Percentiles rank a stretch among this genome's conserved stretches.
Conservation (phyloP, 441 rosid species). For the Pelargonium australe region DNA sequence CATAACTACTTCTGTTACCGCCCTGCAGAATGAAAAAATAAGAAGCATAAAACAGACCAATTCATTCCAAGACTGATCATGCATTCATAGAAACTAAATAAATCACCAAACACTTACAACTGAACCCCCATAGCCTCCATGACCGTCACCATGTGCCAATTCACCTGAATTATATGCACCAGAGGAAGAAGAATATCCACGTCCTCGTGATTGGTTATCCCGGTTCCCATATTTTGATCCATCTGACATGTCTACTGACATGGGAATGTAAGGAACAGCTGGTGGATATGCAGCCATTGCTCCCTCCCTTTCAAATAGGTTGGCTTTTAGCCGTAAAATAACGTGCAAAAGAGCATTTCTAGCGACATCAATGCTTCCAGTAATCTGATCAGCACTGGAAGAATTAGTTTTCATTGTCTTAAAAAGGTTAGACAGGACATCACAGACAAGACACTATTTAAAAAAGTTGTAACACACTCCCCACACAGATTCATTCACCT, state of each 20-base stretch:
- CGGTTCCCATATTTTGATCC: constrained; percentile 48
- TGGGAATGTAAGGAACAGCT: constrained; percentile 76
- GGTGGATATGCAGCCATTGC: constrained; percentile 66
- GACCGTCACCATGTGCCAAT: constrained; percentile 25
- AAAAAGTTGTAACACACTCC: constrained; percentile 9
- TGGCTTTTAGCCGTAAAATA: constrained; percentile 69
- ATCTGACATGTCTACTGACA: constrained; percentile 45
- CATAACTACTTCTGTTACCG: constrained; percentile 66
- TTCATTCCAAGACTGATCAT: too few species aligned
- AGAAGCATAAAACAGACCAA: too few species aligned
- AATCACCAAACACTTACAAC: constrained; percentile 5
- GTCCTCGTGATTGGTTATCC: constrained; percentile 66
- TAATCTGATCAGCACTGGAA: constrained; percentile 43
- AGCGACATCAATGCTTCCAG: constrained; percentile 32
- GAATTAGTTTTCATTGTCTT: constrained; percentile 11
- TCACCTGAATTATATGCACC: constrained; percentile 69
- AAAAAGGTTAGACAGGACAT: constrained; percentile 10
- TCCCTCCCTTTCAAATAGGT: constrained; percentile 81
- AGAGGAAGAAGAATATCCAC: constrained; percentile 50
- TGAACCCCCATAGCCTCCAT: background rate
- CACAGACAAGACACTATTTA: constrained; percentile 6
- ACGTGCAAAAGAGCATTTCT: background rate
- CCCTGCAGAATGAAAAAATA: too few species aligned
- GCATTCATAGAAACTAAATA: background rate
- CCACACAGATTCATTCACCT: constrained; percentile 38